Evolutionary conservation across 164 flowering plant species (phyloP), one percentile per base, ranked within the genome.

Genomic region (Stephania yunnanensis): DNA sequence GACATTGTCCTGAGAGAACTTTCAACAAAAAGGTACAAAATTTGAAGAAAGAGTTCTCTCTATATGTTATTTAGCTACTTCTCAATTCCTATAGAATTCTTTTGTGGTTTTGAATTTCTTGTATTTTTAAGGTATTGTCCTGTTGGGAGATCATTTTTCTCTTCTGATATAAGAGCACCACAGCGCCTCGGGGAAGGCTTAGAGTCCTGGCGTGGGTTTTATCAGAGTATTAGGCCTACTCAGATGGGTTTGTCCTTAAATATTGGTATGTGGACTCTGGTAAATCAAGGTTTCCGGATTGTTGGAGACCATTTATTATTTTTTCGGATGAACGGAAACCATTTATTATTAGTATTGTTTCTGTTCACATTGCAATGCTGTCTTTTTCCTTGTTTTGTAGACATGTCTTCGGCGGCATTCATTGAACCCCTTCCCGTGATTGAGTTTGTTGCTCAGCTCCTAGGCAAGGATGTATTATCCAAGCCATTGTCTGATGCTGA

Each of bases 191-290:
- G 97, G 68, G 95, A 93, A 13, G 98, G 98, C 17, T 78, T 95
- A 77, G 97, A 94, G 80, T 87, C 91, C 10, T 94, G 97, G 98
- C 88, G 93, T 84, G 97, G 97, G 25, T 94, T 91, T 76, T 94
- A 94, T 83, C 98, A 94, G 87, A 92, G 98, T 75, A 89, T 94
- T 68, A 87, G 98, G 73, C 98, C 98, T 22, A 91, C 97, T 9
- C 98, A 94, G 82, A 94, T 92, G 98, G 98, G 98, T 10, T 79
- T 94, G 73, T 91, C 97, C 36, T 85, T 94, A 19, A 94, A 92
- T 81, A 91, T 91, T 67, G 98, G 98, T 92, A 83, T 72, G 67
- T 81, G 6, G 44, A 58, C 1, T 7, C 10, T 7, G 1, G 9
- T 17, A 61, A n/a, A 3, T 61, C 20, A 53, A 53, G 61, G 61